Base-by-base conservation (phyloP, 257 asterid species). In the Buddleja alternifolia region DNA sequence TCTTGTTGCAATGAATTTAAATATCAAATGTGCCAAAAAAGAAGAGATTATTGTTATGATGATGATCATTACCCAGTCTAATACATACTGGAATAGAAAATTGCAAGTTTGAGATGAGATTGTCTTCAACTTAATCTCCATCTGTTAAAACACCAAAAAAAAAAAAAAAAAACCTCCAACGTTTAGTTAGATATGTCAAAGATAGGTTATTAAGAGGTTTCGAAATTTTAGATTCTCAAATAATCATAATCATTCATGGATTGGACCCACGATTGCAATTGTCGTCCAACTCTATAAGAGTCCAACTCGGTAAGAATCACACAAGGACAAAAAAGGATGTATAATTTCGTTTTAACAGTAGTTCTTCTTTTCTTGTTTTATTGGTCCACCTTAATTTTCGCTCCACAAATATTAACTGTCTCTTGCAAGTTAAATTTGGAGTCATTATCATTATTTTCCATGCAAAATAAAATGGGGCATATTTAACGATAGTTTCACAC, bases 381-480 rank as follows among this genome's bases (percentile, higher is more conserved):
- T 11, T 77, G 78, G 75, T 46, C 59, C 29, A 61, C 78, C 78
- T 67, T 67, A 25, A 67, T 24, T 46, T 54, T 54, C 78, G 72
- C 75, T 4, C 14, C 6, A 25, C 10, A 39, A 23, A 4, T 51
- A 21, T 47, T 15, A 21, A 21, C 36, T 67, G 42, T 42, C 24
- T 3, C 59, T 52, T 69, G 19, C 23, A 39, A 37, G 4, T 51
- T 29, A 76, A 62, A 47, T 53, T 46, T 70, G 69, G 60, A 19
- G 40, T 39, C 32, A 15, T 21, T 7, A 16, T 29, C 55, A 58
- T 34, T 21, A 14, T 54, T 34, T 60, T 58, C 23, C 12, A 44
- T 51, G 21, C 48, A 50, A 47, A 34, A 19, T 32, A 32, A 19
- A 29, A 1, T 2, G 34, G 37, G 14, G 10, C 50, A 58, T n/a